phyloP scores from a whole-genome alignment of 306 rosid species.

The Mimosa bimucronata region DNA sequence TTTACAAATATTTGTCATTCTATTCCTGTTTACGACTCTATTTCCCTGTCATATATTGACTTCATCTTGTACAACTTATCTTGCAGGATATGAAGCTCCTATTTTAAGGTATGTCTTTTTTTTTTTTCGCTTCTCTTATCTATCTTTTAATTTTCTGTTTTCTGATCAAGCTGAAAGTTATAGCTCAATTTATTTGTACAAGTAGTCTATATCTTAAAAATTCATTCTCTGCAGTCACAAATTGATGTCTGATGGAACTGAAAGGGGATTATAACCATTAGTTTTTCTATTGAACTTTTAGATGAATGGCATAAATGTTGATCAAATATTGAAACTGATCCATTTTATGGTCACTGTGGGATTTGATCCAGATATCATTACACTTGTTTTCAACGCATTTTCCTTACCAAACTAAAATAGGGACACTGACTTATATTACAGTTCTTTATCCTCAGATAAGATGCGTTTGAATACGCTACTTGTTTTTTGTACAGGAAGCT shows the following conservation, averaged over 20 bases:
- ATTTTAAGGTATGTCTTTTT: neutral
- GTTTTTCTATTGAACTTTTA: neutral
- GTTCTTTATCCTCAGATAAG: neutral
- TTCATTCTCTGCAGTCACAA: neutral
- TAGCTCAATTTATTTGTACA: neutral
- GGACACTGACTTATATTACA: neutral
- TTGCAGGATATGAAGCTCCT: constrained; percentile 22
- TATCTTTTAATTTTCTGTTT: neutral
- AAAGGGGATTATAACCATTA: too few species aligned
- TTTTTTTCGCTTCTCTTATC: neutral
- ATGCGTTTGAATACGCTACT: neutral
- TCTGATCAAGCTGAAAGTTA: neutral
- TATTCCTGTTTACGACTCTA: neutral
- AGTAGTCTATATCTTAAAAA: neutral
- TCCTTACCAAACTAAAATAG: neutral
- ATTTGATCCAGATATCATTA: neutral
- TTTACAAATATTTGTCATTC: neutral
- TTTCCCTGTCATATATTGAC: neutral
- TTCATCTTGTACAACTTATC: neutral
- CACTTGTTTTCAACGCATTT: neutral
- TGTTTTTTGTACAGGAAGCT: constrained; percentile 62
- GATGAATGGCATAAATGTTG: neutral
- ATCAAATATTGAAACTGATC: neutral
- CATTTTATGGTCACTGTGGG: neutral
- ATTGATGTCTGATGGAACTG: neutral